Percentiles rank a stretch among this genome's conserved stretches.
These are phyloP conservation scores for Rhynchospora breviuscula DNA, from an alignment of 176 grass and related monocot species.

Conservation along the genomic window DNA sequence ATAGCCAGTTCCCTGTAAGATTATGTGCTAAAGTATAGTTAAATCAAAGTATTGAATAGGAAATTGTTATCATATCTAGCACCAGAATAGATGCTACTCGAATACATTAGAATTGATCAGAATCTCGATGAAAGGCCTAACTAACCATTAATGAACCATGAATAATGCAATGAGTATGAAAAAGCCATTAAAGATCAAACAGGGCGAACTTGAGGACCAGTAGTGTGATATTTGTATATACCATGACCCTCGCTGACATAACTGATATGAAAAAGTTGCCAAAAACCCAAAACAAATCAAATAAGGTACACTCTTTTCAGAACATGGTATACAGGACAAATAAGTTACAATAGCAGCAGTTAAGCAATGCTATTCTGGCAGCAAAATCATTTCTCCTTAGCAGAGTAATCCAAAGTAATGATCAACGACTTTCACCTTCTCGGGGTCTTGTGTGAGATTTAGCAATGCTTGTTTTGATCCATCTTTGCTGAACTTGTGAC, in stretches of 20 bases:
- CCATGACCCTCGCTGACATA: neutral
- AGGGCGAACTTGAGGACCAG: neutral
- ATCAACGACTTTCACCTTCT: constrained; percentile 51
- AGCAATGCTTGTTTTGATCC: constrained; percentile 76
- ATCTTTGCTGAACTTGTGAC: constrained; percentile 96
- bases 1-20: constrained; percentile 71
- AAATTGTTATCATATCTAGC: neutral
- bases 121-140: neutral
- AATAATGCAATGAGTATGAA: neutral
- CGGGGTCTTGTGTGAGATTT: constrained; percentile 85
- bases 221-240: neutral
- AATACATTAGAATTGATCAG: neutral
- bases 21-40: neutral
- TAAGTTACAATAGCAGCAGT: neutral
- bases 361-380: neutral
- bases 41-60: neutral
- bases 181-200: neutral
- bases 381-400: neutral
- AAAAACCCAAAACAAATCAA: constrained; percentile 16
- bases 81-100: neutral
- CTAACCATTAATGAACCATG: neutral
- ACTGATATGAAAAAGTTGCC: neutral
- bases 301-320: neutral
- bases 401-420: neutral
- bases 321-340: neutral